phyloP scores from a whole-genome alignment of 2,329 filamentous ascomycete species.

The Cladosporium sphaerospermum region DNA sequence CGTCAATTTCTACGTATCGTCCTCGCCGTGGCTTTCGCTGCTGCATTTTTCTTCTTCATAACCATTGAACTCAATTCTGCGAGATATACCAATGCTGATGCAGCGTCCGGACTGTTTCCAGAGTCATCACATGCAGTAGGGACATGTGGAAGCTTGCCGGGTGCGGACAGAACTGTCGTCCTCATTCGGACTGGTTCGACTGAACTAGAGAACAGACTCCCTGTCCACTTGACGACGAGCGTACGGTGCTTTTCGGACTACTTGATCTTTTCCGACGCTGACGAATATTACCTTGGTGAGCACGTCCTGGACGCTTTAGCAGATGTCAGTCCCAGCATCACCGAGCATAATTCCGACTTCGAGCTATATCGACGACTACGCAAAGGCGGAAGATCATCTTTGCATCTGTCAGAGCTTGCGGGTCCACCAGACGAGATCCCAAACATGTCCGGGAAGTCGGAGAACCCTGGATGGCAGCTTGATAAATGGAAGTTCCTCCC shows the following conservation, averaged over 20 bases:
- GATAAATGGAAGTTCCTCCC: slow-evolving; percentile 35
- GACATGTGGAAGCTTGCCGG: slow-evolving; percentile 14
- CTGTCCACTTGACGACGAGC: slow-evolving; percentile 48
- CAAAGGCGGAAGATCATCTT: slow-evolving; percentile 24
- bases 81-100: too few species aligned
- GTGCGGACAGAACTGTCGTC: slow-evolving; percentile 47
- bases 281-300: slow-evolving; percentile 44
- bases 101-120: too few species aligned
- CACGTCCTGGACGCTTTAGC: slow-evolving; percentile 31
- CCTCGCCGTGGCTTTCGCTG: too few species aligned
- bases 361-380: slow-evolving; percentile 33
- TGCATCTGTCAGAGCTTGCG: slow-evolving; percentile 23
- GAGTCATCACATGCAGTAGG: too few species aligned
- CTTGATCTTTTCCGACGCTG: slow-evolving; percentile 54
- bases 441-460: not conserved
- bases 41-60: too few species aligned
- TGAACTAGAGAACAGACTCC: slow-evolving; percentile 50
- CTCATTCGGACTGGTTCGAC: slow-evolving; percentile 54
- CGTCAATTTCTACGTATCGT: too few species aligned
- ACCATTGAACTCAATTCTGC: too few species aligned
- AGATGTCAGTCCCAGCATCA: slow-evolving; percentile 25
- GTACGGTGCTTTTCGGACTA: slow-evolving; percentile 51
- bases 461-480: slow-evolving; percentile 22
- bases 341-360: slow-evolving; percentile 29
- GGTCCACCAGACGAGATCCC: not conserved